Evolutionary conservation across 139 green algal species (phyloP), one percentile per base, ranked within the genome.

Genomic region (Micractinium sp.): DNA sequence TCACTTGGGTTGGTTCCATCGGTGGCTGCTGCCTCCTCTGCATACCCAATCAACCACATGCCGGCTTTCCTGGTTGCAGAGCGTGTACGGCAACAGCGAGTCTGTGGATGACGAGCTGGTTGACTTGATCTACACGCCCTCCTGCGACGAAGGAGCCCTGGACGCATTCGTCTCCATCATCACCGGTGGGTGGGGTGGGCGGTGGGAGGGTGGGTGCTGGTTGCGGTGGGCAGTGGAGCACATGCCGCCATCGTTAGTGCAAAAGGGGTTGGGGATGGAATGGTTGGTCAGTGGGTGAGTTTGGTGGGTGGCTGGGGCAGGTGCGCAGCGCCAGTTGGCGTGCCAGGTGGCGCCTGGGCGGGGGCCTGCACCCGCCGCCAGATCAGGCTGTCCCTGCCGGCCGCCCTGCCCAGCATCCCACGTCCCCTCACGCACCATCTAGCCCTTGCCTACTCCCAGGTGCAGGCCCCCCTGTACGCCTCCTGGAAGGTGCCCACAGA

Each of bases 31-130:
- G 63, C 63, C n/a, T n/a, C n/a, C n/a, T n/a, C n/a, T 29, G 63
- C 63, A 73, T 7, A 73, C 23, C 63, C 23, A 73, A 29, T 73
- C 63, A n/a, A n/a, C n/a, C n/a, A n/a, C n/a, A n/a, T 29, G 63
- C 63, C 20, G 13, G 19, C 14, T 33, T 20, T 76, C 16, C 69
- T 76, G 19, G 31, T 27, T 35, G 27, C 67, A 87, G n/a, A 84
- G 77, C 29, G 94, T 99, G 63, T 98, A 98, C 89, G 41, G 84
- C 67, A 94, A 98, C 88, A 61, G 88, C 22, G 74, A 82, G 14
- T 88, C 92, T 0, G 97, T 99, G 36, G 97, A 99, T 89, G 94
- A 97, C 73, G 97, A 96, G 81, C 92, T 99, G 53, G 94, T 99
- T 7, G 92, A 97, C 20, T 85, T 97, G 53, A 92, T 98, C 25